Conservation (phyloP, 2,329 filamentous ascomycete species). For the Colletotrichum endophyticum region DNA sequence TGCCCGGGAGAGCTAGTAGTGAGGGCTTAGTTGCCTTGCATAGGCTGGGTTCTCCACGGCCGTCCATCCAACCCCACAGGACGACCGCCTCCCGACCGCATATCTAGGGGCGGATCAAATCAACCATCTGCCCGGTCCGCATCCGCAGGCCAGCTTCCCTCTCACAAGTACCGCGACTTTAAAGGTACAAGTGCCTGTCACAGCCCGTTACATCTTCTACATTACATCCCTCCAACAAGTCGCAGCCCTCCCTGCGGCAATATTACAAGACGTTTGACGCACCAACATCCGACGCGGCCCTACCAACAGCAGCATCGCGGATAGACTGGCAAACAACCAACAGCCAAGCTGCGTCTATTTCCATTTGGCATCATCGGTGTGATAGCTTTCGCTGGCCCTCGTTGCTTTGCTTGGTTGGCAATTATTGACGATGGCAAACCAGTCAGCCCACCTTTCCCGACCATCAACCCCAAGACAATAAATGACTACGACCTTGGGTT, state of each 20-base stretch:
- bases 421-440: slow-evolving; percentile 24
- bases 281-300: slow-evolving; percentile 13
- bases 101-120: slow-evolving; percentile 18
- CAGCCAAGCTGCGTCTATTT: slow-evolving; percentile 15
- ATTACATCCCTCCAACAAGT: slow-evolving; percentile 22
- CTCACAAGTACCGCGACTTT: slow-evolving; percentile 22
- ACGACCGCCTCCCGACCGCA: slow-evolving; percentile 18
- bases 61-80: slow-evolving; percentile 16
- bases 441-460: slow-evolving; percentile 20
- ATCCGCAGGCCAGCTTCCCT: slow-evolving; percentile 17
- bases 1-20: not conserved
- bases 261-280: slow-evolving; percentile 10
- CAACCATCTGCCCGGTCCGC: slow-evolving; percentile 21
- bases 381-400: slow-evolving; percentile 14
- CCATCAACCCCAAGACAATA: slow-evolving; percentile 21
- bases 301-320: slow-evolving; percentile 11
- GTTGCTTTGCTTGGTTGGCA: slow-evolving; percentile 11
- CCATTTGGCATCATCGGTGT: slow-evolving; percentile 23
- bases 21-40: slow-evolving; percentile 5
- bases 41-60: slow-evolving; percentile 19
- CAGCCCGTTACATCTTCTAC: not conserved
- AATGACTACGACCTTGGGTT: slow-evolving; percentile 12
- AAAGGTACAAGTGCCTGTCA: slow-evolving; percentile 19
- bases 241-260: slow-evolving; percentile 17
- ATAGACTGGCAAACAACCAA: slow-evolving; percentile 23